phyloP scores from a whole-genome alignment of 2,329 filamentous ascomycete species.

The Aspergillus quadricinctus region DNA sequence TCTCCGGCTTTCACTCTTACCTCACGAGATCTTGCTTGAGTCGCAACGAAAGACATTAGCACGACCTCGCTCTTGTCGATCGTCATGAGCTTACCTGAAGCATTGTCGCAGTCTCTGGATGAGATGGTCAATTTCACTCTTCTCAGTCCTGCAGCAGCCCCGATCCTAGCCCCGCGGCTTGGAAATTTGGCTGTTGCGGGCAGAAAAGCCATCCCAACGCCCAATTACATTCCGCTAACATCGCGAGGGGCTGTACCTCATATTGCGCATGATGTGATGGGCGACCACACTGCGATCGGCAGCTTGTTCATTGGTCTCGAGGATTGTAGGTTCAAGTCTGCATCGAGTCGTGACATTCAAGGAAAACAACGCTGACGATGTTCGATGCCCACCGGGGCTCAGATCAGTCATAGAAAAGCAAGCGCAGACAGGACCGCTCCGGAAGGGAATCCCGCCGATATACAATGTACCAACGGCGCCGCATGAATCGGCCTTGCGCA shows the following conservation, averaged over 20 bases:
- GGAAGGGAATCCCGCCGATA: constrained; percentile 37
- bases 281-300: constrained; percentile 59
- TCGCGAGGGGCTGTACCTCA: constrained; percentile 85
- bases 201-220: constrained; percentile 70
- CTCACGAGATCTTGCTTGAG: constrained; percentile 12
- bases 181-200: constrained; percentile 61
- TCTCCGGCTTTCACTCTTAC: constrained; percentile 10
- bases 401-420: constrained; percentile 59
- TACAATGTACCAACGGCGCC: constrained; percentile 45
- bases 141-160: constrained; percentile 24
- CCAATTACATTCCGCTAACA: constrained; percentile 72
- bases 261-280: constrained; percentile 77
- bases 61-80: background rate
- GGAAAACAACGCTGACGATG: constrained; percentile 22
- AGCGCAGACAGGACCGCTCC: constrained; percentile 33
- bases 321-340: constrained; percentile 66
- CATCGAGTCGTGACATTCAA: background rate
- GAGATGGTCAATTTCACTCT: constrained; percentile 39
- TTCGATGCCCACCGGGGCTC: constrained; percentile 28
- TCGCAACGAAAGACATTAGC: constrained; percentile 5
- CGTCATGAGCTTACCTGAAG: constrained; percentile 26
- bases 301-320: constrained; percentile 81
- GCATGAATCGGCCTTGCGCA: constrained; percentile 60
- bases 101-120: constrained; percentile 13
- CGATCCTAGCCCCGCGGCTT: constrained; percentile 54